Evolutionary conservation across 257 asterid species (phyloP).

Genomic region (Salvia hispanica): DNA sequence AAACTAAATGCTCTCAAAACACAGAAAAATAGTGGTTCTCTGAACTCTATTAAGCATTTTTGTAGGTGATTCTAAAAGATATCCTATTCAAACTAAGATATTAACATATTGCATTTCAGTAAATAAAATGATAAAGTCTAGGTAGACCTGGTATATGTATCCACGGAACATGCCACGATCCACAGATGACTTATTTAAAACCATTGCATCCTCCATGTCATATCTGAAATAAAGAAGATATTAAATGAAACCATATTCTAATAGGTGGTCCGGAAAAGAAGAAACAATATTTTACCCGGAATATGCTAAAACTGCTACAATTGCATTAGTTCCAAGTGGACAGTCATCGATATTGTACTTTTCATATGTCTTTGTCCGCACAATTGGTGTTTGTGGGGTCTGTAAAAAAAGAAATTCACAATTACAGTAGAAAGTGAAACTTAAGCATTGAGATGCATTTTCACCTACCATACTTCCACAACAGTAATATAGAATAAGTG

Average conservation of each 20-base stretch:
- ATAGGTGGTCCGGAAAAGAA: constrained; percentile 13
- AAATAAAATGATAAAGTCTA: constrained; percentile 14
- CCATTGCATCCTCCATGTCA: constrained; percentile 99
- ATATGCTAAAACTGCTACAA: constrained; percentile 97
- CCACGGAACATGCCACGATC: constrained; percentile 98
- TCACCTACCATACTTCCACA: constrained; percentile 23
- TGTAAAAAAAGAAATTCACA: constrained; percentile 37
- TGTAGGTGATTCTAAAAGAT: neutral
- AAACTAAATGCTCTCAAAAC: neutral
- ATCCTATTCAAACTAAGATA: constrained; percentile 18
- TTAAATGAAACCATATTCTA: constrained; percentile 30
- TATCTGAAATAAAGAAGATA: constrained; percentile 53
- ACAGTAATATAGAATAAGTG: constrained; percentile 12
- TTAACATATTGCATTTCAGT: constrained; percentile 13
- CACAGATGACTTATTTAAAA: constrained; percentile 91
- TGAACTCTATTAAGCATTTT: neutral
- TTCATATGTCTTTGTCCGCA: constrained; percentile 87
- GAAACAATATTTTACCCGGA: constrained; percentile 67
- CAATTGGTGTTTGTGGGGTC: constrained; percentile 99
- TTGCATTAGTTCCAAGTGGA: constrained; percentile 95
- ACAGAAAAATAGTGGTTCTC: neutral
- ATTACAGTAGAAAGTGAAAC: constrained; percentile 24
- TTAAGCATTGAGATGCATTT: constrained; percentile 4
- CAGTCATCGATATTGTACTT: constrained; percentile 79
- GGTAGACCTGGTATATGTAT: constrained; percentile 79